A percentile compares a stretch with the other conserved stretches of the same genome.
phyloP scores from a whole-genome alignment of 1,139 yeast species.

The Arxiozyma heterogenica region DNA sequence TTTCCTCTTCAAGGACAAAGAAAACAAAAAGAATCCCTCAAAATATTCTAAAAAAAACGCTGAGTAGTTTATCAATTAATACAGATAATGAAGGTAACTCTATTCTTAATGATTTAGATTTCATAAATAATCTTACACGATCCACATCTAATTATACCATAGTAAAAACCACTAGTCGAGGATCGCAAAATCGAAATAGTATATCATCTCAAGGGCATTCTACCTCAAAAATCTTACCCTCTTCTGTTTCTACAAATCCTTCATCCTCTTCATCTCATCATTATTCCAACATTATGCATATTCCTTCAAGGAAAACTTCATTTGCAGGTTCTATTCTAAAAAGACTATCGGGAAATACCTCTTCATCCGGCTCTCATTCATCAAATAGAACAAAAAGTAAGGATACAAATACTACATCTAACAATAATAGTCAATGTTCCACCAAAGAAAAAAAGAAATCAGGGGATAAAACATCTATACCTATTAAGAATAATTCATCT shows the following conservation, averaged over 20 bases:
- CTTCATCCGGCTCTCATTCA: background rate
- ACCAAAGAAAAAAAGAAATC: background rate
- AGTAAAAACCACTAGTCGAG: background rate
- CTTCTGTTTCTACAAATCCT: background rate
- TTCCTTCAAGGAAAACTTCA: slow-evolving; percentile 19
- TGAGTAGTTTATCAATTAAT: slow-evolving; percentile 20
- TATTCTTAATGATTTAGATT: background rate
- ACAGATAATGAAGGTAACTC: background rate
- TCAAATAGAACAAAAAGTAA: background rate
- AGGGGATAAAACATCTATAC: background rate
- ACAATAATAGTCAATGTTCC: background rate
- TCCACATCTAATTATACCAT: slow-evolving; percentile 1
- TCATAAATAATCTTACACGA: background rate
- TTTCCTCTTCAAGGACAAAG: background rate
- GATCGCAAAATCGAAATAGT: background rate
- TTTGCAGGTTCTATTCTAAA: slow-evolving; percentile 22
- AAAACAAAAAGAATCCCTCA: background rate
- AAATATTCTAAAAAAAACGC: slow-evolving; percentile 16
- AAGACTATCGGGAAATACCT: slow-evolving; percentile 12
- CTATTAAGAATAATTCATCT: too few species aligned
- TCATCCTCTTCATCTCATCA: background rate
- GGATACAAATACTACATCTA: background rate
- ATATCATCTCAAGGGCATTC: background rate
- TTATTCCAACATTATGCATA: background rate
- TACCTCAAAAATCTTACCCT: background rate